Evolutionary conservation across 2,329 filamentous ascomycete genomes (phyloP).

Genomic region (Colletotrichum siamense): DNA sequence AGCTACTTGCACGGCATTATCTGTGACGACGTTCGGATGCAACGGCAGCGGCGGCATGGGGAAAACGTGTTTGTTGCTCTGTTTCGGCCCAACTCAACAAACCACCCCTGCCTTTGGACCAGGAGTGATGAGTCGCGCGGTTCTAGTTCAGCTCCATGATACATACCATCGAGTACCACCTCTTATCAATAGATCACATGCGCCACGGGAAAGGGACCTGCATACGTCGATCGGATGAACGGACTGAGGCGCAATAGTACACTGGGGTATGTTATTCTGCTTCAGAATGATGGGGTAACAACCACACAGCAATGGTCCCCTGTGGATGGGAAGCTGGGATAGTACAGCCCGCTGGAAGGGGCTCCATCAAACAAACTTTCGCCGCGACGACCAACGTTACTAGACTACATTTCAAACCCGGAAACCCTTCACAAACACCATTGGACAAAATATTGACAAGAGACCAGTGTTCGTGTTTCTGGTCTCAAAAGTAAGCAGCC

Average conservation of each 20-base stretch:
- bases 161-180: neutral
- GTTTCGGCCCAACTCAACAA: neutral
- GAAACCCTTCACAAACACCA: neutral
- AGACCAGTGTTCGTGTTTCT: neutral
- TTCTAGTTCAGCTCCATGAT: neutral
- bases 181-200: neutral
- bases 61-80: neutral
- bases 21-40: neutral
- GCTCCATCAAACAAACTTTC: conserved; percentile 4
- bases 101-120: neutral
- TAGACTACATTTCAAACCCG: neutral
- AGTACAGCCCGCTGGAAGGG: neutral
- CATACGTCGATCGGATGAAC: conserved; percentile 4
- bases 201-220: neutral
- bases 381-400: neutral
- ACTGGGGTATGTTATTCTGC: neutral
- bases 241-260: neutral
- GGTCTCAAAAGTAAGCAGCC: neutral
- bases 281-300: neutral
- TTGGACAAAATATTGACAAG: neutral
- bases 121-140: neutral
- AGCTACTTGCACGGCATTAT: neutral
- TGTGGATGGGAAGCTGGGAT: neutral
- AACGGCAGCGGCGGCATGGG: neutral
- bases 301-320: neutral